Base-by-base conservation (phyloP, 2,329 filamentous ascomycete genomes). In the Trichoderma arundinaceum region DNA sequence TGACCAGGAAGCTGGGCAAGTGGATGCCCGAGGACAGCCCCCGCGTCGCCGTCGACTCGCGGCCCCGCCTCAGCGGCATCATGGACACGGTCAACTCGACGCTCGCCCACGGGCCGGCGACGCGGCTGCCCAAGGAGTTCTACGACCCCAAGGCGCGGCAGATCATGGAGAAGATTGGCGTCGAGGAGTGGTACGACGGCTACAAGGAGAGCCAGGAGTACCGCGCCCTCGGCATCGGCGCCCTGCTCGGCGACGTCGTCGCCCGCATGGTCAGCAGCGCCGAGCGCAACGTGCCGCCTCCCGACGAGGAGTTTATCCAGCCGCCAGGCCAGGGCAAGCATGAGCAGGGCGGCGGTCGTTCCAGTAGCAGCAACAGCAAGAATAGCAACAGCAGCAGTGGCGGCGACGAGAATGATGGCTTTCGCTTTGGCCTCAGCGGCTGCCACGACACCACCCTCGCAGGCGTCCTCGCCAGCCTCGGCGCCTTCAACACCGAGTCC, bases 361-460 rank as follows among this genome's bases (percentile, higher is more conserved):
- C 22, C 15, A 4, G 32, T 3, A 1, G 33, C 12, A 32, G 10
- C n/a, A 22, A n/a, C 3, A 22, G 9, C 13, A 28, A 28, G 28
- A 52, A 10, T 3, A 46, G 28, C 32, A 32, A 32, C 10, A 35
- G n/a, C 2, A 9, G 15, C 53, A 75, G 73, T 67, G 13, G 13
- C 13, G 43, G 39, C 12, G 39, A 39, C n/a, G 44, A 59, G 15
- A 43, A 33, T 49, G 76, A 72, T 70, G 83, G 70, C 69, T 83
- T 95, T 72, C 90, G 89, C 68, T 89, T 98, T 69, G 90, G 88
- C 15, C 81, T 98, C 73, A 91, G 88, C 70, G 94, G 94, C 38
- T 97, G 94, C 73, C 94, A 97, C 77, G 94, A 98, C 74, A 98
- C 95, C 2, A 98, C 95, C 0, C 84, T 99, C 5, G 95, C 92